Evolutionary conservation across 306 rosid species (phyloP), one percentile per base, ranked within the genome.

Genomic region (Lathyrus tuberosus): DNA sequence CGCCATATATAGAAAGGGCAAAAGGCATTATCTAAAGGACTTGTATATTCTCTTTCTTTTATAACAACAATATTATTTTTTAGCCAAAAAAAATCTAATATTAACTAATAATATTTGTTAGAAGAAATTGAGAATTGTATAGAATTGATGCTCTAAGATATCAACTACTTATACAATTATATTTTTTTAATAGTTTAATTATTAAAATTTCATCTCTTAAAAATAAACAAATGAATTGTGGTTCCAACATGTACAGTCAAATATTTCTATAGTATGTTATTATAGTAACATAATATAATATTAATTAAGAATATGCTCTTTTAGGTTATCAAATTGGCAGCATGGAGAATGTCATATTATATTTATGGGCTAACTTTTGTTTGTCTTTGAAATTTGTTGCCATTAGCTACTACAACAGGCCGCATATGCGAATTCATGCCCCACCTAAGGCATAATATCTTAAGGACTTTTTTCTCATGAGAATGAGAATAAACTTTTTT

Each of bases 281-380:
- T 24, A 53, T 4, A 20, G 8, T 53, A 22, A 11, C 11, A 24
- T 10, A 22, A 5, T 2, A 54, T 56, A 26, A 26, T 12, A 56
- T 1, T 20, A 20, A 6, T 12, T 2, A 61, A 61, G 67, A 37
- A 61, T 8, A 28, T 37, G 48, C 5, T 5, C 67, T 61, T 61
- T 73, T 73, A 56, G 64, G 62, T 62, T 49, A 10, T 51, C 44
- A 56, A 48, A 66, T 38, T 31, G 46, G 10, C 69, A 71, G 2
- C 2, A 47, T 65, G 47, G 73, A 71, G 73, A 65, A 78, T 65
- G 77, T 65, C 58, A 47, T 65, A 14, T 31, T 9, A 37, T 70
- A 71, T 62, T 43, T 57, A 57, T 65, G 40, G n/a, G 1, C 22
- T 24, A 65, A 47, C 60, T 72, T 78, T 71, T 54, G 38, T 33